These are phyloP conservation scores for Heliamphora pulchella DNA, from an alignment of 179 eudicot species.

Conservation along the genomic window DNA sequence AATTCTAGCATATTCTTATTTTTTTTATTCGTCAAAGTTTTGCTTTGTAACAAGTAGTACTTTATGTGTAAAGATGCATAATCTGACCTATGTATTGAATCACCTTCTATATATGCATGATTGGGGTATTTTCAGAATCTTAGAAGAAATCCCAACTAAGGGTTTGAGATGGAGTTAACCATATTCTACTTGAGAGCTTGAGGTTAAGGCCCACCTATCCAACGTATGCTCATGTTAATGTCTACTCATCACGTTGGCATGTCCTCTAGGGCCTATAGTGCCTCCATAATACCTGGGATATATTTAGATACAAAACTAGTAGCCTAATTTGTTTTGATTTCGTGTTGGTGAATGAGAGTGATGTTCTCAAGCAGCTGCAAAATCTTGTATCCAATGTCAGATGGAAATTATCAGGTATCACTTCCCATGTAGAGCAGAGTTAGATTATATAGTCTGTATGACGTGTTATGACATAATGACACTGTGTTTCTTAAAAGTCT, in stretches of 20 bases:
- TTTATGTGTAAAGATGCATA: neutral
- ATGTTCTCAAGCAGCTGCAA: neutral
- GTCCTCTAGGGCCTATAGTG: neutral
- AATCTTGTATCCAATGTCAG: neutral
- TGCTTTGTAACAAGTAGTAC: neutral
- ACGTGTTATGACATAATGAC: constrained; percentile 3
- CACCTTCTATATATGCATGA: neutral
- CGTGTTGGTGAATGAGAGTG: neutral
- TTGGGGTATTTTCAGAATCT: neutral
- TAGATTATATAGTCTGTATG: neutral
- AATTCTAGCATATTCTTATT: neutral
- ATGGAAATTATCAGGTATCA: neutral
- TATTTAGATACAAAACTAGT: neutral
- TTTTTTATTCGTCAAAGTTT: neutral
- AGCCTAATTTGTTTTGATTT: neutral
- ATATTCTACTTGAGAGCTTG: neutral
- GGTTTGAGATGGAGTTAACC: neutral
- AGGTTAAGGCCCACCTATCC: neutral
- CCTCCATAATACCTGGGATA: neutral
- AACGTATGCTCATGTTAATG: neutral
- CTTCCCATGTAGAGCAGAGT: neutral
- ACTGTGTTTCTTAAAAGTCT: neutral
- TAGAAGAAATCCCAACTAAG: neutral
- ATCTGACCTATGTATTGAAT: neutral
- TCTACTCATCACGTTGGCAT: neutral